These are phyloP conservation scores for Pichia heedii DNA, from an alignment of 805 yeast species.

Conservation along the genomic window DNA sequence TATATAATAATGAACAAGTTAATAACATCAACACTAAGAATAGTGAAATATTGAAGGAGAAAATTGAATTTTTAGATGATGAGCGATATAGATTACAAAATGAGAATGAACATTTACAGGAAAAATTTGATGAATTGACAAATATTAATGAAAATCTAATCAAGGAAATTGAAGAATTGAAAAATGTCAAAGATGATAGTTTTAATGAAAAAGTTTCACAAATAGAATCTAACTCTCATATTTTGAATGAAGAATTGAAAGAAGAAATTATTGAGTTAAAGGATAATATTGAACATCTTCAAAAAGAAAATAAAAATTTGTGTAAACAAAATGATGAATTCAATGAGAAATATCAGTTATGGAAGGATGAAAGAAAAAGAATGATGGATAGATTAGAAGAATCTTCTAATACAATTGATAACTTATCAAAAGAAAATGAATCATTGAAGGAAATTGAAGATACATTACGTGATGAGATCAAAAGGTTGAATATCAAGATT, in stretches of 20 bases:
- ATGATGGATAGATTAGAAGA: not conserved
- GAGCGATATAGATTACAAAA: conserved; percentile 3
- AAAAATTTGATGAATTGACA: conserved; percentile 9
- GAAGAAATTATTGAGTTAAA: conserved; percentile 4
- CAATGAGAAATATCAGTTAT: not conserved
- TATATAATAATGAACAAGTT: not conserved
- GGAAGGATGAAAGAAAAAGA: not conserved
- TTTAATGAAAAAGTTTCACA: conserved; percentile 7
- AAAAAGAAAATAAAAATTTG: conserved; percentile 7
- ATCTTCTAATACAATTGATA: not conserved
- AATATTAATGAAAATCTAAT: conserved; percentile 10
- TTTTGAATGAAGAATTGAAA: conserved; percentile 16
- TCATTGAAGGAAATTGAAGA: not conserved
- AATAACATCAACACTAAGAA: not conserved
- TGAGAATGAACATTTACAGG: conserved; percentile 6
- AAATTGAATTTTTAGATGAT: conserved; percentile 3
- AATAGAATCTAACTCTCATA: not conserved
- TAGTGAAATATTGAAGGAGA: not conserved
- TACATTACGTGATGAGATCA: not conserved
- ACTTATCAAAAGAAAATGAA: not conserved
- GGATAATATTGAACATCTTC: conserved; percentile 7
- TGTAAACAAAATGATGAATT: not conserved
- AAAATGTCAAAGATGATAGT: conserved; percentile 1
- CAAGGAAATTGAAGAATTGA: conserved; percentile 2
- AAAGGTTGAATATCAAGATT: not conserved